Evolutionary conservation across 2,329 filamentous ascomycete species (phyloP), one percentile per base, ranked within the genome.

Genomic region (Plenodomus biglobosus): DNA sequence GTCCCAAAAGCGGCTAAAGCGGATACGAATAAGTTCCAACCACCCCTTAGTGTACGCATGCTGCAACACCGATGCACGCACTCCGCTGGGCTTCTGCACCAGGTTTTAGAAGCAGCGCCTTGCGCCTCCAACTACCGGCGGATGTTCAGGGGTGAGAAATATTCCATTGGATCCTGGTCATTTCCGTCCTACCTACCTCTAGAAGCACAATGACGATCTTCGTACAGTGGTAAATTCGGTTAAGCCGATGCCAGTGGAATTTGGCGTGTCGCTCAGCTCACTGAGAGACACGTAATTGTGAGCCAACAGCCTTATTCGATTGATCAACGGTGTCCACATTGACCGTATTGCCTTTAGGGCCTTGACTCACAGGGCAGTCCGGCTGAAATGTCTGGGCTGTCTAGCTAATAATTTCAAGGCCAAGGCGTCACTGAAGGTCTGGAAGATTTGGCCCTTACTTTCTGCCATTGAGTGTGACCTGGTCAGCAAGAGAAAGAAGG

Each of bases 381-480:
- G 44, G 44, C 49, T 27, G 45, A 21, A 15, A 21, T 50, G 50
- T 49, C 53, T 43, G 50, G 57, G 51, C 50, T 49, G 48, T 24
- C 38, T 37, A 39, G 46, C 44, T 41, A 50, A 37, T 37, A 39
- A 44, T 46, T 48, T 45, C 46, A 46, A 48, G 40, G 46, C 45
- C 44, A 42, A 42, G 48, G 50, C 53, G 61, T 57, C 55, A 48
- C 48, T 57, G 55, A 59, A 24, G 54, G 51, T 55, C 53, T 39
- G 40, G 55, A 52, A 47, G 45, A 30, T 53, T 43, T 42, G 38
- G 40, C 39, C 44, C 30, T 44, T 49, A 52, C 47, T 40, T 47
- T 50, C 55, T 62, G 52, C 57, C 49, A 55, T 46, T 53, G 55
- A 61, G 48, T 56, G 55, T 56, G 55, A 58, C 58, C 52, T 47